Evolutionary conservation across 1,284 basidiomycete genomes (phyloP).

Genomic region (Blastosporella zonata): DNA sequence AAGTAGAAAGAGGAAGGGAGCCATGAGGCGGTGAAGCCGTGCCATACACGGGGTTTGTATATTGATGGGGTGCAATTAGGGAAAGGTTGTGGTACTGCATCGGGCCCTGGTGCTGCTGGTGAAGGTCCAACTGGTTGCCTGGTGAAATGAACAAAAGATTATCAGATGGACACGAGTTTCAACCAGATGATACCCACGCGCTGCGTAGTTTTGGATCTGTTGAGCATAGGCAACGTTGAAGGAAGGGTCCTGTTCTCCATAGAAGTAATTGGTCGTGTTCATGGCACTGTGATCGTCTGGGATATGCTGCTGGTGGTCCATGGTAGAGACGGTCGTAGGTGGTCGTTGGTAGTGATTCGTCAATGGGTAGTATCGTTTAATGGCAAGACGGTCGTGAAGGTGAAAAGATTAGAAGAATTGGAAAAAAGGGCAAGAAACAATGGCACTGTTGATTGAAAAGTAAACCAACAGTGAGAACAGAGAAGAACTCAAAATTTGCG

Average conservation of each 20-base stretch:
- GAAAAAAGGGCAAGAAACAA: conserved; percentile 30
- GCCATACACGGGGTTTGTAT: conserved; percentile 37
- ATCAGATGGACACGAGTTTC: conserved; percentile 53
- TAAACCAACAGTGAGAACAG: conserved; percentile 25
- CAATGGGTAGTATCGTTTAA: conserved; percentile 20
- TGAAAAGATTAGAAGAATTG: conserved; percentile 25
- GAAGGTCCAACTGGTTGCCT: conserved; percentile 60
- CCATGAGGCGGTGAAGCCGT: conserved; percentile 43
- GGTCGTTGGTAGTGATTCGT: conserved; percentile 21
- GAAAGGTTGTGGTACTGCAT: conserved; percentile 46
- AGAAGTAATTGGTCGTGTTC: conserved; percentile 34
- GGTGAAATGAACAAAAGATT: conserved; percentile 45
- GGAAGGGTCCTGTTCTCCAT: conserved; percentile 37
- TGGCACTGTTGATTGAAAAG: conserved; percentile 23
- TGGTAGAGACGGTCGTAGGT: conserved; percentile 23
- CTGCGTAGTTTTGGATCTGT: conserved; percentile 36
- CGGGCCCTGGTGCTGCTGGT: conserved; percentile 28
- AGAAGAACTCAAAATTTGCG: conserved; percentile 23
- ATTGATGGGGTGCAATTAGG: conserved; percentile 49
- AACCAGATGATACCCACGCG: conserved; percentile 50
- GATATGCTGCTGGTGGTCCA: conserved; percentile 36
- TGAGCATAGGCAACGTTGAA: conserved; percentile 36
- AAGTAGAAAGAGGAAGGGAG: conserved; percentile 38
- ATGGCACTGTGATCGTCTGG: conserved; percentile 31
- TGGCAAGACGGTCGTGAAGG: conserved; percentile 20